Conservation (phyloP, 2,329 filamentous ascomycete genomes). For the Aspergillus flavus region DNA sequence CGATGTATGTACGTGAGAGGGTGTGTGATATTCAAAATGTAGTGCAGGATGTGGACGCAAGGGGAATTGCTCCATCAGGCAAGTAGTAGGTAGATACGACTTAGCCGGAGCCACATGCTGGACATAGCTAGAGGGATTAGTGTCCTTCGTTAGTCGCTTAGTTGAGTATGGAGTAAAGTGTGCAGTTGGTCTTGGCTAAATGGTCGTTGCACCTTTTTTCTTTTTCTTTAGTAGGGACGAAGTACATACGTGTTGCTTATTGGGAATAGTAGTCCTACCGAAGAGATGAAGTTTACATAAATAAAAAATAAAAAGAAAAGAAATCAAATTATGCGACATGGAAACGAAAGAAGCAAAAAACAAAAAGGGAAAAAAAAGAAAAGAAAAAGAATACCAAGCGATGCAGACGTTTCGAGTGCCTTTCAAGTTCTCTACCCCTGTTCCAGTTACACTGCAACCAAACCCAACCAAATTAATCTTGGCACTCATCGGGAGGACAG, state of each 20-base stretch:
- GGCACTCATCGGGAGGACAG: slow-evolving; percentile 4
- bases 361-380: neutral
- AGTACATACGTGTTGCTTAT: neutral
- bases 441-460: slow-evolving; percentile 7
- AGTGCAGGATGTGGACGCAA: slow-evolving; percentile 24
- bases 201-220: neutral
- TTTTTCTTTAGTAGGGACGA: neutral
- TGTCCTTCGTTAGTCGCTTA: neutral
- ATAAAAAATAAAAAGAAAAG: neutral
- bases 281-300: neutral
- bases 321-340: too few relatives aligned
- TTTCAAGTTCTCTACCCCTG: slow-evolving; percentile 12
- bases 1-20: neutral
- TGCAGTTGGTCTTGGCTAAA: neutral
- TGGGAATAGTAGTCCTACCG: neutral
- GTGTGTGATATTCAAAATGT: neutral
- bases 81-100: slow-evolving; percentile 2
- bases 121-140: slow-evolving; percentile 16
- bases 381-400: neutral
- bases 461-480: slow-evolving; percentile 3
- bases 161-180: neutral
- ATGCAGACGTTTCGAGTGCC: slow-evolving; percentile 6
- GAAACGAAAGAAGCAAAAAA: neutral
- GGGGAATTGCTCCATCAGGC: slow-evolving; percentile 21
- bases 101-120: slow-evolving; percentile 17